Conservation (phyloP, 129 eudicot species). For the Chrysanthemum lavandulifolium region DNA sequence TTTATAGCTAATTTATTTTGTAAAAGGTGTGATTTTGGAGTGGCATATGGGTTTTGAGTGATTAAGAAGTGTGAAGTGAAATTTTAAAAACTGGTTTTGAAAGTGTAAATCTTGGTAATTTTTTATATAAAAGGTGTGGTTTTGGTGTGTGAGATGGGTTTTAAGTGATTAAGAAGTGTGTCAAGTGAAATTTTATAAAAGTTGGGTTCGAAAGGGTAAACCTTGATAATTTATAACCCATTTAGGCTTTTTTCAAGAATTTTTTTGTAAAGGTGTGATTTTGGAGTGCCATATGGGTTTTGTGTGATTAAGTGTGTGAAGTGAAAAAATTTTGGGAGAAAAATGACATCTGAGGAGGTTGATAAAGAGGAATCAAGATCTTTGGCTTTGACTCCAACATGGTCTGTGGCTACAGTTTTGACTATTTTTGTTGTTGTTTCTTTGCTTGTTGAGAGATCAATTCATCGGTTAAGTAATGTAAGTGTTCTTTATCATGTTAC, state of each 20-base stretch:
- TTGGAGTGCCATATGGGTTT: constrained; percentile 8
- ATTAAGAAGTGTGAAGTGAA: neutral
- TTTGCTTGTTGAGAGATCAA: constrained; percentile 90
- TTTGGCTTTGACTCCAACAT: constrained; percentile 95
- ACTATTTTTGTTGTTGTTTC: constrained; percentile 95
- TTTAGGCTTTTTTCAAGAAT: too few relatives aligned
- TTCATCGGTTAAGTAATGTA: constrained; percentile 83
- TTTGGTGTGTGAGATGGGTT: constrained; percentile 11
- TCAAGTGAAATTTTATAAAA: neutral
- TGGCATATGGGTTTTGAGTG: constrained; percentile 16
- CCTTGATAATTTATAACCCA: neutral
- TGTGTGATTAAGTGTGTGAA: constrained; percentile 1
- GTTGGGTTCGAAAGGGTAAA: constrained; percentile 13
- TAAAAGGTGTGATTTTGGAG: constrained; percentile 7
- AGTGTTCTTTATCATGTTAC: constrained; percentile 32
- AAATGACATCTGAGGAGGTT: constrained; percentile 38
- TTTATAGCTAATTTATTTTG: too few relatives aligned
- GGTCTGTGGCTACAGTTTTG: constrained; percentile 98
- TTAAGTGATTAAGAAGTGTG: neutral
- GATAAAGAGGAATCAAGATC: constrained; percentile 70
- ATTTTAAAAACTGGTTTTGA: neutral
- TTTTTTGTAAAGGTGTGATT: neutral
- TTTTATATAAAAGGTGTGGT: neutral
- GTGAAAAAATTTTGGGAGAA: constrained; percentile 10
- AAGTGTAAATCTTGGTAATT: constrained; percentile 21